Base-by-base conservation (phyloP, 169 alveolate species). In the Toxoplasma gondii region DNA sequence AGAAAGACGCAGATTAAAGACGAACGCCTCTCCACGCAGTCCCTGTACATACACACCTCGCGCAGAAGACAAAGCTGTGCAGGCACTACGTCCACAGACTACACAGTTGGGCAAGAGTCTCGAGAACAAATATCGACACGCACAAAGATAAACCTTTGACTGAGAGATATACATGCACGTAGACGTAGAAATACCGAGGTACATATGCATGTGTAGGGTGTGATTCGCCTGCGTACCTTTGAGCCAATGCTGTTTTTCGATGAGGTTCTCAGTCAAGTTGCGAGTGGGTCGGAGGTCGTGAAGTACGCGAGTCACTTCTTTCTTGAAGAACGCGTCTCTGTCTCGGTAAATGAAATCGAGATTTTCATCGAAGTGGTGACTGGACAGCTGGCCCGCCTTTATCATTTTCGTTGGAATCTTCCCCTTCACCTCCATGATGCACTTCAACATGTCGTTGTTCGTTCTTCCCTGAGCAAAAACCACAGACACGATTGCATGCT, bases 361-460 rank as follows among this genome's bases (percentile, higher is more conserved):
- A 94, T 97, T 96, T 82, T 97, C 98, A 69, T 97, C 97, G 94
- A 98, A 98, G 92, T 98, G 99, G 69, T 97, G 96, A 43, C 96
- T 94, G 70, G 98, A 95, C 90, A 97, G 96, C 92, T 96, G 97
- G 2, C 99, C 99, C 69, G 97, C 97, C 82, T 97, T 97, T 31
- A 98, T 97, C 97, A 99, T 95, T 96, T 98, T 98, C 80, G 95
- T 97, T 43, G 99, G 99, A 82, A 98, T 96, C 95, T 98, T 98
- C 45, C 99, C 99, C 96, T 98, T 99, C 70, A 96, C 96, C 91
- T 98, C 99, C 99, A 98, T 98, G 91, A 98, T 98, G 82, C 98
- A 95, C 97, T 98, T 97, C 94, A 99, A 97, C 99, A 99, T 99
- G 93, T 99, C 99, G 93, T 98, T 98, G 96, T 99, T 98, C 94